Conservation (phyloP, 1,284 basidiomycete genomes). For the Tetrapyrgos nigripes region DNA sequence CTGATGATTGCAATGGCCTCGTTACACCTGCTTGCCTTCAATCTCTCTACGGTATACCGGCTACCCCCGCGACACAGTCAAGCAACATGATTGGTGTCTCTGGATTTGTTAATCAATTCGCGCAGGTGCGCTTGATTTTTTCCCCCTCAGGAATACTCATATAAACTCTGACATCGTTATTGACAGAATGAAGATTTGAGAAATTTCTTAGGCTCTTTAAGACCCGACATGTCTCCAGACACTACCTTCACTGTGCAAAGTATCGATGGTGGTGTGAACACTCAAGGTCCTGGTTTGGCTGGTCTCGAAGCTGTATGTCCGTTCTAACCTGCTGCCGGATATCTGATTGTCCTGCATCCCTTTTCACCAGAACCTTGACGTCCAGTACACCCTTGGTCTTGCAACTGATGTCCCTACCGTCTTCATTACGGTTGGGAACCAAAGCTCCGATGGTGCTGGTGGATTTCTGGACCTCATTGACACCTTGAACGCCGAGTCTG, state of each 20-base stretch:
- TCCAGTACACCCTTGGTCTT: slow-evolving; percentile 36
- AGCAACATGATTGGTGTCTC: slow-evolving; percentile 36
- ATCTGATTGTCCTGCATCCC: not conserved
- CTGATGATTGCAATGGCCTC: slow-evolving; percentile 22
- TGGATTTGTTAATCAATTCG: slow-evolving; percentile 37
- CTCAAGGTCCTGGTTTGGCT: slow-evolving; percentile 28
- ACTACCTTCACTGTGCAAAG: slow-evolving; percentile 37
- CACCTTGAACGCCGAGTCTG: slow-evolving; percentile 31
- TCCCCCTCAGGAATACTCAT: not conserved
- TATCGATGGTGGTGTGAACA: slow-evolving; percentile 35
- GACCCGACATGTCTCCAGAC: slow-evolving; percentile 36
- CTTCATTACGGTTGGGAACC: slow-evolving; percentile 31
- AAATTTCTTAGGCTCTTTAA: slow-evolving; percentile 27
- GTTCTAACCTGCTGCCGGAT: not conserved
- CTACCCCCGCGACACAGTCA: slow-evolving; percentile 32
- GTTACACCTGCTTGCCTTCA: slow-evolving; percentile 36
- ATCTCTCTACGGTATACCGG: slow-evolving; percentile 38
- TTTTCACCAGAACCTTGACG: slow-evolving; percentile 26
- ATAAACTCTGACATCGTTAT: slow-evolving; percentile 13
- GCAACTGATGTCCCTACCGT: slow-evolving; percentile 34
- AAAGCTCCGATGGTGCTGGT: slow-evolving; percentile 19
- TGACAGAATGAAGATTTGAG: slow-evolving; percentile 22
- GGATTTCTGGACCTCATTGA: slow-evolving; percentile 38
- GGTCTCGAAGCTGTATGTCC: slow-evolving; percentile 35
- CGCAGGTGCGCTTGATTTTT: slow-evolving; percentile 17